Evolutionary conservation across 371 early-diverging fungal species (phyloP).

Genomic region (Actinomucor elegans): DNA sequence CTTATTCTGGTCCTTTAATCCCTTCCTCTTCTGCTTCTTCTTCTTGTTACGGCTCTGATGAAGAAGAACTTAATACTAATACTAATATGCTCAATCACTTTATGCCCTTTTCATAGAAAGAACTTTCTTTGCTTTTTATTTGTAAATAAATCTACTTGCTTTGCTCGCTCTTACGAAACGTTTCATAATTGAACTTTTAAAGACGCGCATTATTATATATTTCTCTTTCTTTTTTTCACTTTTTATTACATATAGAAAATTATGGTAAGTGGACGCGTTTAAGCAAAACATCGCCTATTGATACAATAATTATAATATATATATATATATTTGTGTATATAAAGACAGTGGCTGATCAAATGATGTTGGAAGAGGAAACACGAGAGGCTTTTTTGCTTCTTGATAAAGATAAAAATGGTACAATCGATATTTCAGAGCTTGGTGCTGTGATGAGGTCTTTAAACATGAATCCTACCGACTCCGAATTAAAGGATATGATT

Average conservation of each 20-base stretch:
- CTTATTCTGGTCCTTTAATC: constrained; percentile 25
- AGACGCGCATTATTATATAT: too few species aligned
- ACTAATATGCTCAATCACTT: constrained; percentile 1
- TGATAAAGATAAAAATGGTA: constrained; percentile 44
- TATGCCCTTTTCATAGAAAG: constrained; percentile 7
- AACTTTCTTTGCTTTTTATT: constrained; percentile 77
- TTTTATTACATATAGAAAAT: neutral
- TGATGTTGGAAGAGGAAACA: constrained; percentile 7
- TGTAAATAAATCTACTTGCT: constrained; percentile 47
- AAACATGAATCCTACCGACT: constrained; percentile 70
- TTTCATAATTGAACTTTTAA: too few species aligned
- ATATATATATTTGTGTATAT: neutral
- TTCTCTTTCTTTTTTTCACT: neutral
- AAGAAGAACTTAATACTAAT: constrained; percentile 15
- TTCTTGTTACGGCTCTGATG: constrained; percentile 35
- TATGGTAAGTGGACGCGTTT: neutral
- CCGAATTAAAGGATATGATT: constrained; percentile 77
- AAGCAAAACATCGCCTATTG: too few species aligned
- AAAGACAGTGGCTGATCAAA: constrained; percentile 5
- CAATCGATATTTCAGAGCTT: constrained; percentile 34
- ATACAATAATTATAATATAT: too few species aligned
- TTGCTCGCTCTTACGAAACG: neutral
- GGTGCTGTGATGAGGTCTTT: constrained; percentile 34
- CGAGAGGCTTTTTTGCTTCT: constrained; percentile 32
- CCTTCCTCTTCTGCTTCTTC: constrained; percentile 27